Evolutionary conservation across 75 land plant genomes (phyloP).

Genomic region (Adiantum capillusveneris): DNA sequence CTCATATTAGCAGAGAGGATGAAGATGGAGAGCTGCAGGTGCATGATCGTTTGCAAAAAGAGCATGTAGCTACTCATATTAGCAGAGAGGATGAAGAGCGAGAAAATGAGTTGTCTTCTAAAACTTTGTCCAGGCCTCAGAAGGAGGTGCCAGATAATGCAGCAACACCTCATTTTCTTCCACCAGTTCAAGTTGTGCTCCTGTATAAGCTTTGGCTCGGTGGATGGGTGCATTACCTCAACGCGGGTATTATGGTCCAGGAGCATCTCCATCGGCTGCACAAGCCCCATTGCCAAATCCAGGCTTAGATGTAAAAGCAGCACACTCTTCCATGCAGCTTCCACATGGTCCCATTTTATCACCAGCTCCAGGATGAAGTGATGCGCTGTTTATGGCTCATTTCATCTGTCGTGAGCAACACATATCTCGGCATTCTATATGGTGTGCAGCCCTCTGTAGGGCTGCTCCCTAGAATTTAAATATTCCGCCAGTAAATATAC

Average conservation of each 20-base stretch:
- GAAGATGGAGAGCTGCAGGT: not conserved
- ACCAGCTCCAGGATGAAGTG: not conserved
- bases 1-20: not conserved
- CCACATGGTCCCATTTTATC: not conserved
- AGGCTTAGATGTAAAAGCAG: not conserved
- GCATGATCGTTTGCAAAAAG: no score
- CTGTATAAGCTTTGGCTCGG: not conserved
- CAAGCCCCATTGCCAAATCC: not conserved
- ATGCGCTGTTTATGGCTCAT: constrained; percentile 1
- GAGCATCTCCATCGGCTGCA: not conserved
- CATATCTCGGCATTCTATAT: not conserved
- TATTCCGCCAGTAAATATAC: not conserved
- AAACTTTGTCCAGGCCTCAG: not conserved
- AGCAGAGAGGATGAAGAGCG: not conserved
- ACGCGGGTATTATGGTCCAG: constrained; percentile 1
- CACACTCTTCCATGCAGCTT: not conserved
- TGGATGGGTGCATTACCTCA: constrained; percentile 1
- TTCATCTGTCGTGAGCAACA: constrained; percentile 3
- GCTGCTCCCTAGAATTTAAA: constrained; percentile 2
- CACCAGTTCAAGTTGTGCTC: not conserved
- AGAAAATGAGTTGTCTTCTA: not conserved
- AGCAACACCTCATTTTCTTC: not conserved
- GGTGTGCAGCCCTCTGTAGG: not conserved
- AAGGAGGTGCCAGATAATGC: not conserved
- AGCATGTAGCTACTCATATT: not conserved